Base-by-base conservation (phyloP, 164 flowering plant species). In the Malania oleifera region DNA sequence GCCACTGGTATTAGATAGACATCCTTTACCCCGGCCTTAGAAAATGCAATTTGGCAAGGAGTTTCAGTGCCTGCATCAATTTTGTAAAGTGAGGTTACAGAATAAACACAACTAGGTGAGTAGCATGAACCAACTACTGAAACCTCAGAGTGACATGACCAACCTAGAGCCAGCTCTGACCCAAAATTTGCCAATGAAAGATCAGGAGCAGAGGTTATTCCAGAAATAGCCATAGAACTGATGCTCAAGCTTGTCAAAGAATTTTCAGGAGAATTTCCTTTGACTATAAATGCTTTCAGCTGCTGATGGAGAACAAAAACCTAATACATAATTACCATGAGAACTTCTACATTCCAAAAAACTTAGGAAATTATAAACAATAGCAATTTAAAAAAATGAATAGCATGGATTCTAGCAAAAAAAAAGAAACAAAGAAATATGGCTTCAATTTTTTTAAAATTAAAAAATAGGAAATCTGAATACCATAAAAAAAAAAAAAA, bases 221-320 rank as follows among this genome's bases (percentile, higher is more conserved):
- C 71, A 47, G 73, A 58, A 47, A 56, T 68, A 22, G 54, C 41
- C 28, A 60, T 44, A 10, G 70, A 62, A 58, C 38, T 56, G 56
- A 51, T 67, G 54, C 50, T 57, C 48, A 65, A 48, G 38, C 66
- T 63, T 24, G 23, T 43, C 23, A 69, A 59, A 26, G 75, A 77
- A 54, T 75, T 61, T 39, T 74, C 75, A 38, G 57, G 59, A 22
- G 66, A 59, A 26, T 63, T 64, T 63, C 71, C 80, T 43, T 53
- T 52, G 23, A 38, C 56, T 39, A 81, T 57, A 59, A 65, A 62
- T 44, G 73, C 64, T 69, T 75, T 80, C 64, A 84, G 70, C 35
- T 75, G 83, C 71, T 74, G 70, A 67, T 81, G 81, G 43, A 84
- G 77, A 71, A 80, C 61, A 61, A 79, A 80, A 39, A 78, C 81